phyloP scores from a whole-genome alignment of 2,329 filamentous ascomycete genomes.

The Penicillium vulpinum region DNA sequence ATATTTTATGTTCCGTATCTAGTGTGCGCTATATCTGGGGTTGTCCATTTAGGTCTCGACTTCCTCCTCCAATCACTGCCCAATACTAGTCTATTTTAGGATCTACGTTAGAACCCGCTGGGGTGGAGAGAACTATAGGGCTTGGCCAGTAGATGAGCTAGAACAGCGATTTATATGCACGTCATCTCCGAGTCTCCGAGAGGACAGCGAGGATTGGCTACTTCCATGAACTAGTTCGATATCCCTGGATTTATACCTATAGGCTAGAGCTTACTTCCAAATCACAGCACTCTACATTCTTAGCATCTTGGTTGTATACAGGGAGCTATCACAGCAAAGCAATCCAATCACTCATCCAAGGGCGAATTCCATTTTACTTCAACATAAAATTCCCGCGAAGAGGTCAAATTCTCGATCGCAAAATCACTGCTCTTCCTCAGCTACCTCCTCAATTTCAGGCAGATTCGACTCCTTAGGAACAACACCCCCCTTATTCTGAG shows the following conservation, averaged over 20 bases:
- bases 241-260: not conserved
- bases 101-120: not conserved
- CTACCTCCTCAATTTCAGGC: conserved; percentile 36
- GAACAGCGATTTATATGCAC: not conserved
- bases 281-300: not conserved
- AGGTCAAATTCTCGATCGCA: not conserved
- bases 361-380: not conserved
- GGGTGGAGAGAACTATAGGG: not conserved
- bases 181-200: not conserved
- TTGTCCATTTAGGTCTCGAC: not conserved
- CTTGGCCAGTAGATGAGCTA: not conserved
- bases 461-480: conserved; percentile 31
- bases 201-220: not conserved
- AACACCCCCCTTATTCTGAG: conserved; percentile 33
- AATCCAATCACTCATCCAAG: not conserved
- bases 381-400: not conserved
- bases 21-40: not conserved
- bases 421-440: conserved; percentile 22
- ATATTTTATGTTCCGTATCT: not conserved
- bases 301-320: not conserved
- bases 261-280: not conserved
- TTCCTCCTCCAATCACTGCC: not conserved
- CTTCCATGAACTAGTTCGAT: not conserved
- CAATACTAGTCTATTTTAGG: not conserved
- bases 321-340: not conserved